phyloP scores from a whole-genome alignment of 225 moss, liverwort and hornwort genomes.

The Rhytidiadelphus loreus region DNA sequence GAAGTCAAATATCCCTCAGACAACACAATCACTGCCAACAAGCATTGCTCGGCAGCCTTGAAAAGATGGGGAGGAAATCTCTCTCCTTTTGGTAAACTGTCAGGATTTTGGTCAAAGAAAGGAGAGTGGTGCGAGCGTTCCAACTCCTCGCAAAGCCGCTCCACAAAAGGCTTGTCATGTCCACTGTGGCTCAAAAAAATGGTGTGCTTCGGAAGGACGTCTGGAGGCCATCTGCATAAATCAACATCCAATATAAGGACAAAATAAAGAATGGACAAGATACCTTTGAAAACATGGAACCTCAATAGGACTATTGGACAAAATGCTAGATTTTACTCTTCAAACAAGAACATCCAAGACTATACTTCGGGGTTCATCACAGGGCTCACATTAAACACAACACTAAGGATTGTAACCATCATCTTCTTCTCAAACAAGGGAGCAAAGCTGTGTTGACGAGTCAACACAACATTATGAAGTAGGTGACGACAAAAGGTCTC shows the following conservation, averaged over 20 bases:
- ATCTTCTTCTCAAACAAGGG: background rate
- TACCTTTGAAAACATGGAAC: background rate
- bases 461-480: background rate
- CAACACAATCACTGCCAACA: background rate
- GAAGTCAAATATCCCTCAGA: background rate
- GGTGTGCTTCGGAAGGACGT: background rate
- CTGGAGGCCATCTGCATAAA: background rate
- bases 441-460: no score
- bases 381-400: background rate
- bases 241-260: background rate
- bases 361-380: fast-evolving
- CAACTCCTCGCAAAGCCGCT: background rate
- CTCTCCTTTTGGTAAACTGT: background rate
- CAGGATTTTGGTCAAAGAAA: background rate
- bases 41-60: background rate
- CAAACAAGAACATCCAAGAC: background rate
- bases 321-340: background rate
- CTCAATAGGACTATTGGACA: background rate
- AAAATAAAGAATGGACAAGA: no score
- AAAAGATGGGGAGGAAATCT: background rate
- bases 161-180: background rate
- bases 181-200: background rate
- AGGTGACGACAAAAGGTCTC: background rate
- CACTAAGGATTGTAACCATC: background rate
- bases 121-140: background rate